A percentile compares a stretch with the other conserved stretches of the same genome.
These are phyloP conservation scores for Lasiodiplodia sp. DNA, from an alignment of 2,329 filamentous ascomycete genomes.

Conservation along the genomic window DNA sequence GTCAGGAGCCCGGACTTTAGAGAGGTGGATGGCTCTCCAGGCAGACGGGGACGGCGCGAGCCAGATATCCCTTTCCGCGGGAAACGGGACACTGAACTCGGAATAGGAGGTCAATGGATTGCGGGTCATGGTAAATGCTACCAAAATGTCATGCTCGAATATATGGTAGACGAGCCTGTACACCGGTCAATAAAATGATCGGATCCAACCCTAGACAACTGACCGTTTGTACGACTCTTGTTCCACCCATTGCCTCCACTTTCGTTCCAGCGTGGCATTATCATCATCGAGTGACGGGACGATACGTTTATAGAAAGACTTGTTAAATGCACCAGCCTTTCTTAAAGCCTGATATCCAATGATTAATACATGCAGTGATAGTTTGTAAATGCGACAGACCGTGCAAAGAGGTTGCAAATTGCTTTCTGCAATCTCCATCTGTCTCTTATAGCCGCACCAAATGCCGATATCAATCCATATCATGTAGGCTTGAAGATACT, in stretches of 20 bases:
- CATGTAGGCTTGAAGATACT: slow-evolving; percentile 60
- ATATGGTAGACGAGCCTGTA: slow-evolving; percentile 72
- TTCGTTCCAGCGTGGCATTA: slow-evolving; percentile 64
- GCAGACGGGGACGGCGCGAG: slow-evolving; percentile 66
- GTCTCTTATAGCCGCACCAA: slow-evolving; percentile 66
- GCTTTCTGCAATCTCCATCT: slow-evolving; percentile 67
- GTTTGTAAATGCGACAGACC: slow-evolving; percentile 26
- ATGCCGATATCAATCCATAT: slow-evolving; percentile 61
- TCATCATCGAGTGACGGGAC: slow-evolving; percentile 61
- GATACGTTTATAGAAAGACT: slow-evolving; percentile 62
- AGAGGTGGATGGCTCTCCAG: slow-evolving; percentile 70
- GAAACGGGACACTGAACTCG: slow-evolving; percentile 71
- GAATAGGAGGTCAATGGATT: slow-evolving; percentile 73
- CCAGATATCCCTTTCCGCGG: slow-evolving; percentile 70
- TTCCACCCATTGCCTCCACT: slow-evolving; percentile 71
- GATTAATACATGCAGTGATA: not conserved
- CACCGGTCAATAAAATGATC: slow-evolving; percentile 21
- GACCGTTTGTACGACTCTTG: slow-evolving; percentile 63
- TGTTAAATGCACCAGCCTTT: slow-evolving; percentile 64
- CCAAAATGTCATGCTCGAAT: slow-evolving; percentile 70
- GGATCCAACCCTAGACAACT: slow-evolving; percentile 30
- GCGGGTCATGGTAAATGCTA: slow-evolving; percentile 70
- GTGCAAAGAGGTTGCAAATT: slow-evolving; percentile 63
- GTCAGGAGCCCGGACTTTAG: slow-evolving; percentile 35
- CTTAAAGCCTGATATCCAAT: slow-evolving; percentile 53